phyloP scores from a whole-genome alignment of 2,329 filamentous ascomycete species.

The Pseudopyrenochaeta lycopersici region DNA sequence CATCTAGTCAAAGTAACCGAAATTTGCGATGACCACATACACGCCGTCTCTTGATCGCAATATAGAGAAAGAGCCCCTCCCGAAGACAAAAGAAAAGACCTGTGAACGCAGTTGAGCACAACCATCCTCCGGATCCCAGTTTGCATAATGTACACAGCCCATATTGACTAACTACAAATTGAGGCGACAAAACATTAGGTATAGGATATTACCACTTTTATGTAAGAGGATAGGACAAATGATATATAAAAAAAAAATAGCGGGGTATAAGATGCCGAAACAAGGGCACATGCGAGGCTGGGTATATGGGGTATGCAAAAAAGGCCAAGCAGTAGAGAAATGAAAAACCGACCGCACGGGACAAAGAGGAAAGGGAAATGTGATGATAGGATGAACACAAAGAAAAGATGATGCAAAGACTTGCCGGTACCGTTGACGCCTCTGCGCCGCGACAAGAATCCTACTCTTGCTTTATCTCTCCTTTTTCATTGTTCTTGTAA shows the following conservation, averaged over 20 bases:
- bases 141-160: background rate
- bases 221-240: background rate
- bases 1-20: too few species aligned
- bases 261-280: background rate
- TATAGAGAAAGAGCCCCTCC: too few species aligned
- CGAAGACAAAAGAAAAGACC: too few species aligned
- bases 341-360: slow-evolving; percentile 2
- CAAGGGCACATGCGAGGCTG: slow-evolving; percentile 8
- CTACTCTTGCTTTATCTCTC: slow-evolving; percentile 2
- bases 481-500: too few species aligned
- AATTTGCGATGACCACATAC: too few species aligned
- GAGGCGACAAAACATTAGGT: slow-evolving; percentile 3
- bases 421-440: slow-evolving; percentile 13
- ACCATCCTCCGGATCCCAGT: too few species aligned
- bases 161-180: too few species aligned
- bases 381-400: background rate
- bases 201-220: background rate
- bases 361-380: background rate
- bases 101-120: too few species aligned
- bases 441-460: slow-evolving; percentile 3
- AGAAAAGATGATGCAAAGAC: slow-evolving; percentile 2
- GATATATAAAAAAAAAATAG: background rate
- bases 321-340: slow-evolving; percentile 10
- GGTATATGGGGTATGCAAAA: slow-evolving; percentile 28
- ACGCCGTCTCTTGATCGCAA: too few species aligned